Base-by-base conservation (phyloP, 2,329 filamentous ascomycete genomes). In the Epichloe brachyelytri region DNA sequence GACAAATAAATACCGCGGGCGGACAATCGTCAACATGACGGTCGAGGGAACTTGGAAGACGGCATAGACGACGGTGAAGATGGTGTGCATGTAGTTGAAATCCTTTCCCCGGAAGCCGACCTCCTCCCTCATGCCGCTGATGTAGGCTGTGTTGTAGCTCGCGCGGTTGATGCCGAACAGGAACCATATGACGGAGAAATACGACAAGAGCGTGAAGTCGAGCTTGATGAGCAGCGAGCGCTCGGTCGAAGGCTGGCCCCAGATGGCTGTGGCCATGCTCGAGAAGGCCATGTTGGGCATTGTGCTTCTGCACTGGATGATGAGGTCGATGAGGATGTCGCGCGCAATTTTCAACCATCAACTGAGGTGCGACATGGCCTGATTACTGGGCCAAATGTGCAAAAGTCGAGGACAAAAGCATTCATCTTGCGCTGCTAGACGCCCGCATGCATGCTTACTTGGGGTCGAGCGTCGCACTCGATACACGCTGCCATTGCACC, bases 151-250 rank as follows among this genome's bases (percentile, higher is more conserved):
- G 34, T 59, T 65, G 53, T 73, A 73, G 54, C 66, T 70, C 30
- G 70, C 64, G 11, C 70, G 63, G 5, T 70, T 71, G 46, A 73
- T 63, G 30, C 71, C 71, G 51, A 73, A 73, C 3, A 73, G 59
- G 48, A 73, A 73, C 71, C 70, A 73, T n/a, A 73, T 67, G 12
- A 72, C 57, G 0, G 69, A 71, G 54, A 73, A 72, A 53, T 73
- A 73, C 1, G 66, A 65, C 19, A 71, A 61, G 6, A 71, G 59
- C 0, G 68, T 71, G 43, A 65, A 60, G 53, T 71, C 69, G 7
- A 71, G 63, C 57, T 68, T 70, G 38, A 65, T 62, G 33, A 71
- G 59, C 41, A 68, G 58, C 14, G 55, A 51, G 8, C 60, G 57
- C 53, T 63, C 54, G 11, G 37, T 36, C 5, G 50, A 53, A 3